Evolutionary conservation across 768 basidiomycete species (phyloP).

Genomic region (Collybiopsis confluens): DNA sequence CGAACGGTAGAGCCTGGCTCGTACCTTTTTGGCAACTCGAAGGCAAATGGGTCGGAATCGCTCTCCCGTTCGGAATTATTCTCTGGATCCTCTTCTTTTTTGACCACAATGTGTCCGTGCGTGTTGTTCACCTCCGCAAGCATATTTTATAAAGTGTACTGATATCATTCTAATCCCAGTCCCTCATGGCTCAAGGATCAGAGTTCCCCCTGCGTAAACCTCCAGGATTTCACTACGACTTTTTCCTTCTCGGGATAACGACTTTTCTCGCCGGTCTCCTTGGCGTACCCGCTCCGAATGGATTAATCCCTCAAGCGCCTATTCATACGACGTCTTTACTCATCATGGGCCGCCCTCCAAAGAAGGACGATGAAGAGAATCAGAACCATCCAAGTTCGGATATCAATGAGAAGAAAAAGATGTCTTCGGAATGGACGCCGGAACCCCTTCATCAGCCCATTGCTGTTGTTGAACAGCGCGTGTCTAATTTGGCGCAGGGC

Average conservation of each 20-base stretch:
- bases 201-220: conserved; percentile 90
- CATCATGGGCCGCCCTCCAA: conserved; percentile 49
- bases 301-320: conserved; percentile 82
- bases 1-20: conserved; percentile 73
- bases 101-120: conserved; percentile 88
- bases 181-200: conserved; percentile 86
- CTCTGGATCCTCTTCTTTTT: conserved; percentile 94
- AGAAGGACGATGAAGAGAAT: conserved; percentile 31
- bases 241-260: conserved; percentile 86
- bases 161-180: conserved; percentile 37
- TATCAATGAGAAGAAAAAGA: conserved; percentile 22
- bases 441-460: conserved; percentile 50
- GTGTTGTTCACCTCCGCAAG: conserved; percentile 19
- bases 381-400: not conserved
- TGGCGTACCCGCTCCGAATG: conserved; percentile 84
- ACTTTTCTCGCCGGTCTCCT: conserved; percentile 88
- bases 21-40: conserved; percentile 87
- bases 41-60: conserved; percentile 84
- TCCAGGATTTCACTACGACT: conserved; percentile 83
- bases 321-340: conserved; percentile 86
- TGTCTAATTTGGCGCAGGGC: conserved; percentile 87
- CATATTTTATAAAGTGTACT: conserved; percentile 6
- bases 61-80: conserved; percentile 83
- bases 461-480: conserved; percentile 87
- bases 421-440: conserved; percentile 17